Base-by-base conservation (phyloP, 495 filamentous ascomycete genomes). In the Penicillium roqueforti region DNA sequence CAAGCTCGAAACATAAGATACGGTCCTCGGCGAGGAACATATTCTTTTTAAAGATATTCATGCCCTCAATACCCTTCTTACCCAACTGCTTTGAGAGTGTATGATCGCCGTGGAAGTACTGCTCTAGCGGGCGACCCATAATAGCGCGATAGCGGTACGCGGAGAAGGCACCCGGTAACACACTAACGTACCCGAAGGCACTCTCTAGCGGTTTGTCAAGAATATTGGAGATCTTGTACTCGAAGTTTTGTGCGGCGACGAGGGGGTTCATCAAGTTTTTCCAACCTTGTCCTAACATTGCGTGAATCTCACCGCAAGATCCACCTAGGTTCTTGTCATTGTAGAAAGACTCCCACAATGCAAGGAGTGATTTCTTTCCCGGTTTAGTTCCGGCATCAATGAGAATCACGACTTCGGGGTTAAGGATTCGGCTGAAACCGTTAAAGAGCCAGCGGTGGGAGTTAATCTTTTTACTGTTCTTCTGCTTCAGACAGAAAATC, bases 41-140 rank as follows among this genome's bases (percentile, higher is more conserved):
- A 81, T 98, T 98, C 82, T 98, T 98, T 79, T 98, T 97, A 84
- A 98, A 97, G 58, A 98, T 97, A 63, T 97, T 97, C 93, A 98
- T 98, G 59, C 92, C 93, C 69, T 98, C 93, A 66, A 98, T 97
- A 76, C 93, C 93, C 80, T 98, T 98, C 76, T 95, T 95, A 34
- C 90, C 91, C 39, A 96, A 82, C 47, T 88, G 82, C 73, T 92
- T 92, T 51, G 93, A 95, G 13, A 97, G 80, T 0, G 93, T 98
- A 69, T 98, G 93, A 62, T 98, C 93, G 76, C 93, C 93, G 67
- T 97, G 93, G 82, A 98, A 98, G 67, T 98, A 98, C 74, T 98
- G 93, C 68, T 97, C 92, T 4, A 98, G 75, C 3, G 93, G 93
- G 39, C 93, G 84, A 51, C 93, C 93, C 90, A 96, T 95, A 64